These are phyloP conservation scores for Lichtheimia ornata DNA, from an alignment of 371 early-diverging fungal genomes.

Conservation along the genomic window DNA sequence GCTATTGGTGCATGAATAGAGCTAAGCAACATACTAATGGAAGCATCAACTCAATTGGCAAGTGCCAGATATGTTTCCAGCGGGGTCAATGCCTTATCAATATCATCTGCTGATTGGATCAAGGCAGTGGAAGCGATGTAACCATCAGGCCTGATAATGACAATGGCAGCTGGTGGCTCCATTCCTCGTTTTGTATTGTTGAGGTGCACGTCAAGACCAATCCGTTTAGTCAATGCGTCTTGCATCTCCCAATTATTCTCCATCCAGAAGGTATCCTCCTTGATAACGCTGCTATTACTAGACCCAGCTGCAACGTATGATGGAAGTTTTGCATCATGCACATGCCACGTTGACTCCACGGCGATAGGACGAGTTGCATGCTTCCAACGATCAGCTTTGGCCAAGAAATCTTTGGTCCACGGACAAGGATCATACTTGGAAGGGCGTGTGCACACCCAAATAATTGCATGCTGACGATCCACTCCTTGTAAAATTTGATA, in stretches of 20 bases:
- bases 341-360: constrained; percentile 17
- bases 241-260: constrained; percentile 10
- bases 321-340: neutral
- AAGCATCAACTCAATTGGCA: no score
- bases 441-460: constrained; percentile 9
- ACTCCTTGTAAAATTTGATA: constrained; percentile 9
- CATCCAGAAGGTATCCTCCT: constrained; percentile 18
- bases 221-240: constrained; percentile 11
- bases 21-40: no score
- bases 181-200: neutral
- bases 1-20: no score
- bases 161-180: constrained; percentile 16
- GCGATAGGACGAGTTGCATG: constrained; percentile 9
- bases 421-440: neutral
- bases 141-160: constrained; percentile 22
- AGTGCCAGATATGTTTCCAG: no score
- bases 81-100: constrained; percentile 14
- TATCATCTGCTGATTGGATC: constrained; percentile 11
- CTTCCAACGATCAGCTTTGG: neutral
- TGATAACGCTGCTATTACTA: neutral
- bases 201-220: constrained; percentile 11
- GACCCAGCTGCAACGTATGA: neutral
- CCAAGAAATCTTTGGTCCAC: constrained; percentile 3
- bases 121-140: constrained; percentile 19
- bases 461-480: constrained; percentile 1